Evolutionary conservation across 148 eudicot genomes (phyloP).

Genomic region (Spergularia marina): DNA sequence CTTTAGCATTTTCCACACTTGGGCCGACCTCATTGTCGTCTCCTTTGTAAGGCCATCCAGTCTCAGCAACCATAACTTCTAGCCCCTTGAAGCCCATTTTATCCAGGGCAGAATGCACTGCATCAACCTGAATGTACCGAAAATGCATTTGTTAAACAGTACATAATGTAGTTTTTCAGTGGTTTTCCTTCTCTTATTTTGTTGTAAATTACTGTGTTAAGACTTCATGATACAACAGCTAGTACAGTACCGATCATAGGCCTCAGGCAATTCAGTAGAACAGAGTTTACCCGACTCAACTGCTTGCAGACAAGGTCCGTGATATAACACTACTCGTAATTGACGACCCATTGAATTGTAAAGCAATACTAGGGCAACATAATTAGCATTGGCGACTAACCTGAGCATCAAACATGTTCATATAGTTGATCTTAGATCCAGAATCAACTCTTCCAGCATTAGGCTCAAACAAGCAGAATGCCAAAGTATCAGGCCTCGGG

Average conservation of each 20-base stretch:
- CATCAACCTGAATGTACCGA: constrained; percentile 57
- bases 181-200: too few relatives aligned
- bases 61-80: constrained; percentile 83
- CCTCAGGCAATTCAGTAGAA: too few relatives aligned
- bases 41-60: constrained; percentile 93
- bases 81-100: constrained; percentile 65
- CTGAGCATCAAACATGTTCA: constrained; percentile 93
- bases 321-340: neutral
- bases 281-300: too few relatives aligned
- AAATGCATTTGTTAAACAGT: neutral
- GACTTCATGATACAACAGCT: too few relatives aligned
- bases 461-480: constrained; percentile 72
- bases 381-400: constrained; percentile 12
- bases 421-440: constrained; percentile 65
- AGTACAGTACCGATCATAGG: too few relatives aligned
- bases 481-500: constrained; percentile 64
- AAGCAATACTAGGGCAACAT: too few relatives aligned
- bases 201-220: too few relatives aligned
- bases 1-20: constrained; percentile 70
- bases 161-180: too few relatives aligned
- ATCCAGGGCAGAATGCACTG: constrained; percentile 65
- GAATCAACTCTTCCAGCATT: constrained; percentile 76
- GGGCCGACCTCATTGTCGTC: constrained; percentile 73
- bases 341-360: too few relatives aligned
- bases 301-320: too few relatives aligned